Conservation (phyloP, 1,284 basidiomycete genomes). For the Apiotrichum veenhuisii region DNA sequence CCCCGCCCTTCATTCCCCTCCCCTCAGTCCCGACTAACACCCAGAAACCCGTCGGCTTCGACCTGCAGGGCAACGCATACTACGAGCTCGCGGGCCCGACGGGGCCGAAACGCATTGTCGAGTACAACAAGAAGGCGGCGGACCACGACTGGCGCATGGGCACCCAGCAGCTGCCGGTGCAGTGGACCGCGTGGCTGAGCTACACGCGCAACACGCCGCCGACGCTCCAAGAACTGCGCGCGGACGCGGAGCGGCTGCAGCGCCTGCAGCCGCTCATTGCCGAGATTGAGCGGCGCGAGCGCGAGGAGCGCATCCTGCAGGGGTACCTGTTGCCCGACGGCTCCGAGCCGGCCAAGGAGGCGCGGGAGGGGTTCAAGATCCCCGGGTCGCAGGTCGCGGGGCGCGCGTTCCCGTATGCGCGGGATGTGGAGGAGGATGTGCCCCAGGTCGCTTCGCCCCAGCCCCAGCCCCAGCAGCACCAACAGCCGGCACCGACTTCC, state of each 20-base stretch:
- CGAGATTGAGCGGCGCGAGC: constrained; percentile 38
- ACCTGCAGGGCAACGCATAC: constrained; percentile 31
- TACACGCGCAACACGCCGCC: constrained; percentile 41
- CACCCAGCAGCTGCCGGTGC: constrained; percentile 33
- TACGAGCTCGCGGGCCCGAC: constrained; percentile 28
- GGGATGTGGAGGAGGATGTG: too few species aligned
- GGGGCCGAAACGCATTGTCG: constrained; percentile 32
- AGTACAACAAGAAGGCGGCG: constrained; percentile 25
- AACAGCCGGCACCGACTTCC: too few species aligned
- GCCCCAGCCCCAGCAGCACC: not conserved
- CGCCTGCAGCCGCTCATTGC: constrained; percentile 26
- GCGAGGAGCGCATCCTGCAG: constrained; percentile 42
- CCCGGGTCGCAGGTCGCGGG: not conserved
- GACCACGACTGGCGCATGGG: constrained; percentile 29
- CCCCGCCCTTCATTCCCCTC: too few species aligned
- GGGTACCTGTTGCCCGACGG: constrained; percentile 38
- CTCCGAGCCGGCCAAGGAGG: constrained; percentile 2
- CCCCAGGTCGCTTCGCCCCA: too few species aligned
- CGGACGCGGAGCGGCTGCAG: constrained; percentile 27
- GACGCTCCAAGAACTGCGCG: constrained; percentile 31
- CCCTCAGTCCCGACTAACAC: not conserved
- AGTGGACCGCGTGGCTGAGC: constrained; percentile 37
- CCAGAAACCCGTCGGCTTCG: constrained; percentile 19
- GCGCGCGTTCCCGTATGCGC: not conserved
- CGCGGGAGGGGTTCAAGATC: not conserved